Conservation (phyloP, 345 rosid genomes). For the Kernera saxatilis region DNA sequence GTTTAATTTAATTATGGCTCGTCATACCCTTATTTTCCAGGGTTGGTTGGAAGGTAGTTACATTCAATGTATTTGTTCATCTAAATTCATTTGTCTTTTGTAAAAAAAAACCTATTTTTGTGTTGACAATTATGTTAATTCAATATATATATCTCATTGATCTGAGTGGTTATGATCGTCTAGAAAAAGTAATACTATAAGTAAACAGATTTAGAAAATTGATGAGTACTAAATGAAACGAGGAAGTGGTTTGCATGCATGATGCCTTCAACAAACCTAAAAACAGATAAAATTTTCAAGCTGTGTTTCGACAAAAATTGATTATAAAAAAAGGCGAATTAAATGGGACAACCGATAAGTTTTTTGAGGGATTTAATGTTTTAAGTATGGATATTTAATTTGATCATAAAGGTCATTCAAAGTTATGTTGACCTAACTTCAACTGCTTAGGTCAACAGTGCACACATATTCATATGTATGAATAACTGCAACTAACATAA, state of each 20-base stretch:
- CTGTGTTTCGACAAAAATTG: neutral
- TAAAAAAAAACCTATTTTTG: neutral
- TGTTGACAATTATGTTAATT: neutral
- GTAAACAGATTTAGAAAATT: neutral
- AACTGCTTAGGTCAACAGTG: neutral
- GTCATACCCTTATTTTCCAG: neutral
- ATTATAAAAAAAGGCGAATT: neutral
- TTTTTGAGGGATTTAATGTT: neutral
- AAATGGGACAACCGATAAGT: constrained; percentile 2
- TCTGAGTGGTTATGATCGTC: neutral
- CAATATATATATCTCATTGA: neutral
- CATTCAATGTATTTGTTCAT: constrained; percentile 14
- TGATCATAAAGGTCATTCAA: neutral
- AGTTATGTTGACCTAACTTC: constrained; percentile 20
- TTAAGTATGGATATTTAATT: neutral
- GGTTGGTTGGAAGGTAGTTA: constrained; percentile 22
- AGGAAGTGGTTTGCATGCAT: constrained; percentile 18
- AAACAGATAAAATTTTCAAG: neutral
- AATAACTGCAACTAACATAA: constrained; percentile 16
- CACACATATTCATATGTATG: neutral
- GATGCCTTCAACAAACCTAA: constrained; percentile 14
- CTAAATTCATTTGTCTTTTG: neutral
- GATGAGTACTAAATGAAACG: neutral
- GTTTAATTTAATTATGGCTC: neutral
- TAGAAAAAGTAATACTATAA: neutral